Percentiles rank a stretch among this genome's conserved stretches.
phyloP scores from a whole-genome alignment of 1,284 basidiomycete species.

The Lentinus polychrous region DNA sequence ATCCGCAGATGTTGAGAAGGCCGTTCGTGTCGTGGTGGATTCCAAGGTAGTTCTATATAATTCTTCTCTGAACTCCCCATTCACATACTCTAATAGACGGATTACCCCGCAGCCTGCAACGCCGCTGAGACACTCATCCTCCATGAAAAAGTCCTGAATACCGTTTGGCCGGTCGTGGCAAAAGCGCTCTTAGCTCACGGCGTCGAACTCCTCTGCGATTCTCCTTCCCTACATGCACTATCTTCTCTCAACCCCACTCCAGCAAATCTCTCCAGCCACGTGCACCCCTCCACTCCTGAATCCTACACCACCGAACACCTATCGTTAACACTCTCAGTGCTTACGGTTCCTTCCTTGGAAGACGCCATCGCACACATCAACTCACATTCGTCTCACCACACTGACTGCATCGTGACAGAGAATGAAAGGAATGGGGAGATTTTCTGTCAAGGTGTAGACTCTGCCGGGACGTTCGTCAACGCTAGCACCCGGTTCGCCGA shows the following conservation, averaged over 20 bases:
- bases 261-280: conserved; percentile 37
- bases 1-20: conserved; percentile 72
- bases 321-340: conserved; percentile 77
- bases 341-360: conserved; percentile 61
- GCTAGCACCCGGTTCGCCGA: conserved; percentile 95
- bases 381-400: conserved; percentile 90
- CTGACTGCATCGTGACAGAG: conserved; percentile 92
- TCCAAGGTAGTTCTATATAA: conserved; percentile 62
- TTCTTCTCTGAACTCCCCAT: background rate
- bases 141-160: conserved; percentile 63
- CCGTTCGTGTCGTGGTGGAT: conserved; percentile 79
- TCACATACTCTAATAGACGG: conserved; percentile 44
- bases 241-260: conserved; percentile 26
- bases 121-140: conserved; percentile 87
- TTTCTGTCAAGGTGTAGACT: conserved; percentile 87
- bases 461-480: conserved; percentile 92
- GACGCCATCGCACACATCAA: conserved; percentile 89
- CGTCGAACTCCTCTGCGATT: conserved; percentile 81
- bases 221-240: conserved; percentile 49
- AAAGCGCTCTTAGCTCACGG: conserved; percentile 59
- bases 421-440: conserved; percentile 53
- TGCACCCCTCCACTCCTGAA: conserved; percentile 45
- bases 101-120: conserved; percentile 98
- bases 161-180: conserved; percentile 80
- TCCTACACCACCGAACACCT: conserved; percentile 90